Percentiles rank a stretch among this genome's conserved stretches.
phyloP scores from a whole-genome alignment of 169 alveolate species.

The Fabrea salina region DNA sequence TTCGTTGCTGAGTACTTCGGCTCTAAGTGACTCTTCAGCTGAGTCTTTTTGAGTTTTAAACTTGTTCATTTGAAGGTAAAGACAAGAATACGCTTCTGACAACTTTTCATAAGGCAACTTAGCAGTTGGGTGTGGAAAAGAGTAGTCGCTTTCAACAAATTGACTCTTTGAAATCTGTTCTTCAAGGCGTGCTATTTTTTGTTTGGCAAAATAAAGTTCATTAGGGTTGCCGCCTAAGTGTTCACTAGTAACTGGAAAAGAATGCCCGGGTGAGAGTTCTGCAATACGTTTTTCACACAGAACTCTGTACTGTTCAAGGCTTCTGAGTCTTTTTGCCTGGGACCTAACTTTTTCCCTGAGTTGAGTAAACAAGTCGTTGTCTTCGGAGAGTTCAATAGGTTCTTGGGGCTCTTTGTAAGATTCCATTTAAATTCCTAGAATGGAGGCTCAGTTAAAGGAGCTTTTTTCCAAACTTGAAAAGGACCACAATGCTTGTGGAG shows the following conservation, averaged over 20 bases:
- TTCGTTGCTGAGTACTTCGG: constrained; percentile 40
- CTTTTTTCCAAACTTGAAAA: too few relatives aligned
- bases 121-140: neutral
- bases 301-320: neutral
- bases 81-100: neutral
- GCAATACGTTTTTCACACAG: constrained; percentile 17
- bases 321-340: constrained; percentile 25
- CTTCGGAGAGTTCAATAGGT: too few relatives aligned
- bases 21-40: constrained; percentile 23
- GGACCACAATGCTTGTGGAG: too few relatives aligned
- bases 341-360: constrained; percentile 23
- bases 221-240: constrained; percentile 6
- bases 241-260: neutral
- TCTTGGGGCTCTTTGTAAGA: too few relatives aligned
- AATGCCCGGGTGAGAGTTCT: constrained; percentile 28
- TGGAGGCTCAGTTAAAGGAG: too few relatives aligned
- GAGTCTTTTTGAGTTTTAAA: neutral
- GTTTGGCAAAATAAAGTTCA: neutral
- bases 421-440: too few relatives aligned
- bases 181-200: neutral
- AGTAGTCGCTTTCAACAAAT: neutral
- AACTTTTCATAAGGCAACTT: neutral
- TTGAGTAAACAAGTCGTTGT: neutral
- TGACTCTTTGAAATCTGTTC: constrained; percentile 21
- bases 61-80: neutral